Base-by-base conservation (phyloP, 1,284 basidiomycete species). In the Sporisorium exsertum region DNA sequence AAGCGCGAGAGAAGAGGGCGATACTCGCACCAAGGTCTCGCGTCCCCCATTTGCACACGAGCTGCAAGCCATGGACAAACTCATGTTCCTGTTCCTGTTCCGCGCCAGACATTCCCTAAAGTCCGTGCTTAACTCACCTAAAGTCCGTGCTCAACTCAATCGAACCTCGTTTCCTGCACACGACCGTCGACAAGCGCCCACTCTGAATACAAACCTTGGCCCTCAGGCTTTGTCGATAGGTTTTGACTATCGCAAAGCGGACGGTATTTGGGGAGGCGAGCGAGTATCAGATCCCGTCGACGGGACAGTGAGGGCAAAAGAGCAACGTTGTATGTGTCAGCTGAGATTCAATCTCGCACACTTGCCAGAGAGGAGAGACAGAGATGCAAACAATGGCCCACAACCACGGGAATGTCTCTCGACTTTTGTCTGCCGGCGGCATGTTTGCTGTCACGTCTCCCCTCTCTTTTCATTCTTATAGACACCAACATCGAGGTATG, bases 1-100 rank as follows among this genome's bases (percentile, higher is more conserved):
- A 35, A 35, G 35, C 35, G 45, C 18, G 26, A 27, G 47, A 49
- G 45, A 47, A 24, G 37, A 29, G 20, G 33, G 40, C 27, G 50
- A 49, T 50, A 56, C 46, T 40, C 15, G 37, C 18, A 2, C 5
- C 18, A n/a, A 40, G 37, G 47, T 55, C 35, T 58, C 40, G 59
- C 45, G 62, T 64, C 68, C 68, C 61, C 62, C 26, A 45, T 12
- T 16, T 64, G 67, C 61, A 64, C 60, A 24, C 37, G 45, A 55
- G 32, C 62, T 70, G 68, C 68, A 70, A 53, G 58, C 52, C 52
- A 47, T 47, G 68, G 68, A 70, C 52, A 70, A 70, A 70, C 68
- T 64, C 57, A 20, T 55, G 16, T 18, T 33, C 12, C 16, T 42
- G 24, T 40, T 51, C 61, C 61, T 50, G 51, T 37, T n/a, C 47